A percentile compares a stretch with the other conserved stretches of the same genome.
Conservation (phyloP, 352 stramenopile genomes). For the Pythium scleroteichum region DNA sequence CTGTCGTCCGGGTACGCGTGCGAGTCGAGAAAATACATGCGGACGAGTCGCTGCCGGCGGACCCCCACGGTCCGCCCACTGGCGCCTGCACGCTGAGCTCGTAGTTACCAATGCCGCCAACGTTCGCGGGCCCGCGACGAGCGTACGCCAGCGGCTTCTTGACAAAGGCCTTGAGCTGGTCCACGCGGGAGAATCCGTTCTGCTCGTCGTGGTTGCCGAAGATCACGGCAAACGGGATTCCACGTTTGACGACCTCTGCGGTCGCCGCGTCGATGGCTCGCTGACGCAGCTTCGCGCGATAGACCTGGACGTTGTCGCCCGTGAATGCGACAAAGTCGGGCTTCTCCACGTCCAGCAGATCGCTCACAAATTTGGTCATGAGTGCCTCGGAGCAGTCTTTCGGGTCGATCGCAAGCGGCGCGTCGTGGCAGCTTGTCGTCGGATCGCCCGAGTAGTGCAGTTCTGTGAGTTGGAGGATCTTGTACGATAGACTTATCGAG, state of each 20-base stretch:
- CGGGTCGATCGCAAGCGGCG: constrained; percentile 15
- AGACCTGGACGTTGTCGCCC: constrained; percentile 61
- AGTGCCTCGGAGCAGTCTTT: constrained; percentile 40
- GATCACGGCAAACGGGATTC: constrained; percentile 55
- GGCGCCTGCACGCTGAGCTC: constrained; percentile 50
- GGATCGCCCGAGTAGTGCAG: constrained; percentile 55
- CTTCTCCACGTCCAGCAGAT: constrained; percentile 56
- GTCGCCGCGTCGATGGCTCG: constrained; percentile 44
- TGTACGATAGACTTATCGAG: constrained; percentile 37
- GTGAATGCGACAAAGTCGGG: constrained; percentile 73
- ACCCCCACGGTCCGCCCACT: constrained; percentile 37
- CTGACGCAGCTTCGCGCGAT: constrained; percentile 27
- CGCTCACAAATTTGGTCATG: constrained; percentile 52
- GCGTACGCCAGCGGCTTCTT: constrained; percentile 46
- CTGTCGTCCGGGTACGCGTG: constrained; percentile 32
- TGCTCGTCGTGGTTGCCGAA: constrained; percentile 75
- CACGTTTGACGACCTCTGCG: constrained; percentile 34
- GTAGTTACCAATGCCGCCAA: constrained; percentile 69
- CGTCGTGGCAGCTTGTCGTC: constrained; percentile 32
- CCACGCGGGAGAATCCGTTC: constrained; percentile 36
- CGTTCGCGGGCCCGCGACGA: constrained; percentile 40
- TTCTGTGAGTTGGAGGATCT: constrained; percentile 70
- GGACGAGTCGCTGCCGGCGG: constrained; percentile 36
- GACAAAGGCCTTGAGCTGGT: constrained; percentile 38
- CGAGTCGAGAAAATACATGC: constrained; percentile 77